These are phyloP conservation scores for Thielaviopsis ethacetica DNA, from an alignment of 2,329 filamentous ascomycete species.

Conservation along the genomic window DNA sequence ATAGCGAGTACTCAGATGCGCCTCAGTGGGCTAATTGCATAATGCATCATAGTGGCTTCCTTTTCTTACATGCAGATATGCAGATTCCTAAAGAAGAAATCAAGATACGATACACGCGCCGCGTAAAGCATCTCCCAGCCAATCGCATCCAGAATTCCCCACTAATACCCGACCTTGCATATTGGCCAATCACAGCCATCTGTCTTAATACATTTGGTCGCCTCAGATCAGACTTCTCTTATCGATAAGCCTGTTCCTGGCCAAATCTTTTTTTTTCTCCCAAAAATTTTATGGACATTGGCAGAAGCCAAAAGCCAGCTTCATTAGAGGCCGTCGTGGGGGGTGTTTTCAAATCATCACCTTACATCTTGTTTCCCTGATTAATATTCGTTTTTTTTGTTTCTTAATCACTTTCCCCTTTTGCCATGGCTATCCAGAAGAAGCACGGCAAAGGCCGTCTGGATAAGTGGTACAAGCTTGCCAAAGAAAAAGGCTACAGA, in stretches of 20 bases:
- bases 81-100: no score
- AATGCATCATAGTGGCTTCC: no score
- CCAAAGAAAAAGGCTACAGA: conserved; percentile 95
- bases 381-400: neutral
- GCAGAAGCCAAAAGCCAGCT: neutral
- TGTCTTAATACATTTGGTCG: neutral
- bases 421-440: conserved; percentile 82
- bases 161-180: neutral
- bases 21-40: no score
- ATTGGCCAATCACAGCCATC: neutral
- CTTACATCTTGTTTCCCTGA: neutral
- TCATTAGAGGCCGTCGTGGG: conserved; percentile 4
- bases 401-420: neutral
- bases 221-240: neutral
- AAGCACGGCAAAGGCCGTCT: conserved; percentile 97
- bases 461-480: conserved; percentile 97
- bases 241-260: conserved; percentile 11
- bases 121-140: neutral
- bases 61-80: no score
- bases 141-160: neutral
- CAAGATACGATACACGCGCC: neutral
- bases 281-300: conserved; percentile 8
- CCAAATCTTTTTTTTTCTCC: conserved; percentile 1
- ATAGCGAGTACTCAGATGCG: no score
- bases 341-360: neutral